Conservation (phyloP, 2,329 filamentous ascomycete genomes). For the Diaporthe citriasiana region DNA sequence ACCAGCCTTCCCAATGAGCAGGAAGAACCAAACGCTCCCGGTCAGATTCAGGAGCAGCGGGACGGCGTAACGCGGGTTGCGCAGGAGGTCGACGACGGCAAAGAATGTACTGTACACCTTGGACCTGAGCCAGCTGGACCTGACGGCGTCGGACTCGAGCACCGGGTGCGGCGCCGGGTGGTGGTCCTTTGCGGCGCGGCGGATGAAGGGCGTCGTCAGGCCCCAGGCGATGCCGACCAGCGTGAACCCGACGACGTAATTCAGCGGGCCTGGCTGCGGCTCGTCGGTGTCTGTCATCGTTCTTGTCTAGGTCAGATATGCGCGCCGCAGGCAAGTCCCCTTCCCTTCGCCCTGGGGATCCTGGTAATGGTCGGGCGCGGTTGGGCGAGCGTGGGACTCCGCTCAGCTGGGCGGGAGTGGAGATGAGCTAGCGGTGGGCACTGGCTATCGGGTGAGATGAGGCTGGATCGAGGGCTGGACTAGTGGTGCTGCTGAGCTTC, state of each 20-base stretch:
- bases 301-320: background rate
- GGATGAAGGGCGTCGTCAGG: constrained; percentile 92
- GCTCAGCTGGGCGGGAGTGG: constrained; percentile 24
- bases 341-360: background rate
- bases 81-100: constrained; percentile 81
- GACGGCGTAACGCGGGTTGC: constrained; percentile 86
- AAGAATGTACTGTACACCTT: constrained; percentile 78
- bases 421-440: background rate
- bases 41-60: constrained; percentile 91
- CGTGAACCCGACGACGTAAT: constrained; percentile 90
- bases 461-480: constrained; percentile 23
- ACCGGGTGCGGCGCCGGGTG: constrained; percentile 71
- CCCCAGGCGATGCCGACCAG: constrained; percentile 95
- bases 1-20: constrained; percentile 86
- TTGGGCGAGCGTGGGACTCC: constrained; percentile 19
- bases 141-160: constrained; percentile 65
- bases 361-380: constrained; percentile 11
- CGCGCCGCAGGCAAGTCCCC: background rate
- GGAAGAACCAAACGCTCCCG: constrained; percentile 96
- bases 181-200: constrained; percentile 84
- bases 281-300: constrained; percentile 38
- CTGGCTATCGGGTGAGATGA: constrained; percentile 5
- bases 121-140: constrained; percentile 71
- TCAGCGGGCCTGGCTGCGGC: constrained; percentile 71
- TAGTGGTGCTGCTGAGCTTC: constrained; percentile 21